phyloP scores from a whole-genome alignment of 495 filamentous ascomycete species.

The Gamarada debralockiae region DNA sequence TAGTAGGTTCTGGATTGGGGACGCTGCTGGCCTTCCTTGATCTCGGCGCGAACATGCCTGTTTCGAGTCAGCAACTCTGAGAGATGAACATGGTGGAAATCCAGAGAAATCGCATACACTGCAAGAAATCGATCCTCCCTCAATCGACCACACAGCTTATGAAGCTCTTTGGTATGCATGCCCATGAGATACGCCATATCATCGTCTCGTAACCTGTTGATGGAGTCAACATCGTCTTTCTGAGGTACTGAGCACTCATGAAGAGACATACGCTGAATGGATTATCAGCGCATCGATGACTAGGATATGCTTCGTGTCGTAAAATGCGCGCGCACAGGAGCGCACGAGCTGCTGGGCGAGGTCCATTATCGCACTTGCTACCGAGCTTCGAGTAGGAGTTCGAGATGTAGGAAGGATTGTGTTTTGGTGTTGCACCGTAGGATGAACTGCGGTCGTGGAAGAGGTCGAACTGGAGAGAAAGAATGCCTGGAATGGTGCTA shows the following conservation, averaged over 20 bases:
- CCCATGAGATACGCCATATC: conserved; percentile 83
- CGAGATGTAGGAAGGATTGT: no score
- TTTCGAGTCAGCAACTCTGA: not conserved
- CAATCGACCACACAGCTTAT: conserved; percentile 78
- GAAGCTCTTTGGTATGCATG: conserved; percentile 83
- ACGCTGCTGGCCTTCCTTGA: conserved; percentile 73
- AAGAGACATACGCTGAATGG: conserved; percentile 70
- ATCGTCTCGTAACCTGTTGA: conserved; percentile 68
- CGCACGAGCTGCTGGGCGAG: conserved; percentile 84
- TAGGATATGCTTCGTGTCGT: conserved; percentile 82
- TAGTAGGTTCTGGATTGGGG: conserved; percentile 87
- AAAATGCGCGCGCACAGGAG: conserved; percentile 87
- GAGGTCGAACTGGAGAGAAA: not conserved
- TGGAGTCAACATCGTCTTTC: conserved; percentile 21
- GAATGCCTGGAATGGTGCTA: conserved; percentile 1
- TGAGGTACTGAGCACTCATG: conserved; percentile 1
- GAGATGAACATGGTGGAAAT: not conserved
- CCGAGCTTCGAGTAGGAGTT: no score
- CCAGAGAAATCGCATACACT: conserved; percentile 50
- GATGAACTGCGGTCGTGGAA: not conserved
- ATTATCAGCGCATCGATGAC: conserved; percentile 89
- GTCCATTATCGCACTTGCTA: conserved; percentile 54
- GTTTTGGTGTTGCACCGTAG: no score
- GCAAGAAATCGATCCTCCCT: conserved; percentile 80
- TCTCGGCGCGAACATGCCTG: conserved; percentile 75